These are phyloP conservation scores for Fusarium chlamydosporum DNA, from an alignment of 2,329 filamentous ascomycete species.

Conservation along the genomic window DNA sequence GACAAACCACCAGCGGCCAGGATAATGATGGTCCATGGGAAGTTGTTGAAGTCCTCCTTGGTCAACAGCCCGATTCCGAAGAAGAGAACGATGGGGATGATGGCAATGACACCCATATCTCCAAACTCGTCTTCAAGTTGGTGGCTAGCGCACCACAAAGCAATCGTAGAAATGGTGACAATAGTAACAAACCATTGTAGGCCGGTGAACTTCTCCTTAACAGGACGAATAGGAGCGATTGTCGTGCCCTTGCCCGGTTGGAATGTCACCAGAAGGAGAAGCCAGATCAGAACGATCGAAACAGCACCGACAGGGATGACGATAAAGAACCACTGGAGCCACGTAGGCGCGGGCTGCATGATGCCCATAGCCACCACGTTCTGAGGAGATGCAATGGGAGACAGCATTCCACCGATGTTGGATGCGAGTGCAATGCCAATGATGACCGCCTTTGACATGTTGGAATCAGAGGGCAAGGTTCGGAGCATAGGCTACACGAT, in stretches of 20 bases:
- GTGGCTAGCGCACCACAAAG: conserved; percentile 92
- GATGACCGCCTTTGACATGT: conserved; percentile 95
- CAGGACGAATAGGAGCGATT: conserved; percentile 90
- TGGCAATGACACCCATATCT: conserved; percentile 98
- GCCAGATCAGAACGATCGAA: conserved; percentile 89
- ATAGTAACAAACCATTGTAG: conserved; percentile 93
- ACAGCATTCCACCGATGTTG: conserved; percentile 96
- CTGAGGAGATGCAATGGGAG: conserved; percentile 96
- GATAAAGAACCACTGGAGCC: conserved; percentile 98
- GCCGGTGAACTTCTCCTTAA: conserved; percentile 89
- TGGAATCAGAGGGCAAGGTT: conserved; percentile 88
- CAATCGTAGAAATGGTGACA: conserved; percentile 87
- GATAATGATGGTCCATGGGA: conserved; percentile 99
- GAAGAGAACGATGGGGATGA: conserved; percentile 95
- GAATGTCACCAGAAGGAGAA: conserved; percentile 87
- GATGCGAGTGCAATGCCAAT: conserved; percentile 95
- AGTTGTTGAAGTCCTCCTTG: conserved; percentile 99
- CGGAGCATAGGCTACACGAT: conserved; percentile 83
- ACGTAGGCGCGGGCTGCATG: conserved; percentile 92
- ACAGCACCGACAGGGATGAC: conserved; percentile 92
- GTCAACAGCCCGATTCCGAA: conserved; percentile 96
- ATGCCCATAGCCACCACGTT: conserved; percentile 97
- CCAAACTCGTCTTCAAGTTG: conserved; percentile 90
- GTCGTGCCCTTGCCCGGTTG: conserved; percentile 85
- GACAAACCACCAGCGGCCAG: conserved; percentile 93